phyloP scores from a whole-genome alignment of 2,329 filamentous ascomycete species.

The Dactylellina parvicollis region DNA sequence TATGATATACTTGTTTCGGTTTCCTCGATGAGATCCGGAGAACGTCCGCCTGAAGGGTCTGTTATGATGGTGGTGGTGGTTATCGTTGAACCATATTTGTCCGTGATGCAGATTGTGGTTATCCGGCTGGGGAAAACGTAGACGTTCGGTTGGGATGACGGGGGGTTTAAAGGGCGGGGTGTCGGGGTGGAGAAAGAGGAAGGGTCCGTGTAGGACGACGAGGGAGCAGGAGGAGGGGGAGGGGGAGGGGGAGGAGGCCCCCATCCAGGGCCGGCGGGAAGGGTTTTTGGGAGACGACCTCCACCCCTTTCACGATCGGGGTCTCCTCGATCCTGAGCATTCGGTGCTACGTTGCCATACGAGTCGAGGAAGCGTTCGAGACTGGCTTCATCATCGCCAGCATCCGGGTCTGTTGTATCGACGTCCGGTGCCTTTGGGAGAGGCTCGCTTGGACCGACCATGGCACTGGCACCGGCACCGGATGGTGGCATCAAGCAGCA shows the following conservation, averaged over 20 bases:
- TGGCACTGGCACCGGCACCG: constrained; percentile 7
- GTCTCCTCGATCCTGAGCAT: constrained; percentile 21
- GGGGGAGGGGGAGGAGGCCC: constrained; percentile 14
- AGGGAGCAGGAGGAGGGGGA: constrained; percentile 6
- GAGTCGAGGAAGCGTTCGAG: constrained; percentile 42
- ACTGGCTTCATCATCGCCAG: constrained; percentile 29
- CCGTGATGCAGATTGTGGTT: constrained; percentile 39
- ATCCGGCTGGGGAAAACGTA: constrained; percentile 14
- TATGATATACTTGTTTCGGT: constrained; percentile 29
- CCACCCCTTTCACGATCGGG: constrained; percentile 3
- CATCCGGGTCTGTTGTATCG: constrained; percentile 8
- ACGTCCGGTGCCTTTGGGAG: constrained; percentile 41
- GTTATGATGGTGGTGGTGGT: constrained; percentile 19
- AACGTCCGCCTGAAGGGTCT: not conserved
- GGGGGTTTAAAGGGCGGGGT: not conserved
- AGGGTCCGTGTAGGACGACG: constrained; percentile 2
- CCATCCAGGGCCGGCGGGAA: constrained; percentile 31
- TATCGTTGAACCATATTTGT: constrained; percentile 34
- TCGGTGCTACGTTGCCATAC: constrained; percentile 12
- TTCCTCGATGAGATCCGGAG: constrained; percentile 13
- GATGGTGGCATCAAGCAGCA: constrained; percentile 36
- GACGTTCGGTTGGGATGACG: not conserved
- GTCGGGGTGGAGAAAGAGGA: constrained; percentile 4
- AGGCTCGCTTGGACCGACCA: constrained; percentile 10
- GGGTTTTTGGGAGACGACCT: constrained; percentile 13